Conservation (phyloP, 2,329 filamentous ascomycete species). For the Trichoderma citrinoviride region DNA sequence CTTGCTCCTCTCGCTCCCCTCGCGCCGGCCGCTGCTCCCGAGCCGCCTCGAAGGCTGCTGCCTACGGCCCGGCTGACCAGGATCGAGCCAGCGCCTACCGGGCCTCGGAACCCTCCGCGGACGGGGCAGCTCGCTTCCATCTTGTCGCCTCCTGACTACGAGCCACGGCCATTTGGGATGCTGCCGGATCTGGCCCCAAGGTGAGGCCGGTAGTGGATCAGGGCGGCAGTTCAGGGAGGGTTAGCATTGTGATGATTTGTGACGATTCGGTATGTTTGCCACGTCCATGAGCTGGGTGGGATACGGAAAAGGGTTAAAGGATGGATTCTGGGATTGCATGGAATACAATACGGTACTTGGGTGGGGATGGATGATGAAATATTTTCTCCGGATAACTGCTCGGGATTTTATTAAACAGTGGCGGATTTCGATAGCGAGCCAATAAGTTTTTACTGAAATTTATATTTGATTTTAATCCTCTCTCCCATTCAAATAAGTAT, state of each 20-base stretch:
- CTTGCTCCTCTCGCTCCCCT: neutral
- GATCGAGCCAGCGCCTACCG: neutral
- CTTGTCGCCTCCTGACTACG: conserved; percentile 18
- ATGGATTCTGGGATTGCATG: neutral
- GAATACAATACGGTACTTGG: too few species aligned
- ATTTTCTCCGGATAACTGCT: too few species aligned
- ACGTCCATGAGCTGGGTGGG: neutral
- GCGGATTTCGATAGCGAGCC: too few species aligned
- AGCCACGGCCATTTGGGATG: neutral
- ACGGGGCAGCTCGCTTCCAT: conserved; percentile 39
- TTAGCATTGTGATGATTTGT: neutral
- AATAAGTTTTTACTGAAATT: too few species aligned
- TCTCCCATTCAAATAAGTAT: too few species aligned
- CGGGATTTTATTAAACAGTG: neutral
- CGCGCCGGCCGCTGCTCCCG: neutral
- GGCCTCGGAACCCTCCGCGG: conserved; percentile 29
- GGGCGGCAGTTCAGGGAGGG: neutral
- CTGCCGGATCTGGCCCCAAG: neutral
- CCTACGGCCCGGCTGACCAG: neutral
- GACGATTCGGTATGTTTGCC: neutral
- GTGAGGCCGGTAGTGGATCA: neutral
- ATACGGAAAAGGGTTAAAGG: neutral
- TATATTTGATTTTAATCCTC: too few species aligned
- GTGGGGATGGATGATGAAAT: too few species aligned
- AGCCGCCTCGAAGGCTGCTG: neutral